A percentile compares a stretch with the other conserved stretches of the same genome.
Evolutionary conservation across 306 rosid species (phyloP).

Genomic region (Sicyos edulis): DNA sequence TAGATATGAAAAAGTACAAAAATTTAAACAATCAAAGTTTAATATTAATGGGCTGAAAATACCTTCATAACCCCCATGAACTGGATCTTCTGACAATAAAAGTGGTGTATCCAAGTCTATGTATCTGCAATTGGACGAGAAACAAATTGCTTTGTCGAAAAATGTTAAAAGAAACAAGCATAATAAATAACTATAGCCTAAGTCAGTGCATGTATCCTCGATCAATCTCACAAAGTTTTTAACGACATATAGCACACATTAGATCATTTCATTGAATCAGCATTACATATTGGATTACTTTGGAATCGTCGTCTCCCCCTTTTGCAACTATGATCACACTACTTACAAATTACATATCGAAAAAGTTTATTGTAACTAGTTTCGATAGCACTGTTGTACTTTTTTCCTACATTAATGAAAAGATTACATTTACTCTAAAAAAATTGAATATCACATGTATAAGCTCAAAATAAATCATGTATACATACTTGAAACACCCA

Average conservation of each 20-base stretch:
- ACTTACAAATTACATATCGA: too few species aligned
- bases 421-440: too few species aligned
- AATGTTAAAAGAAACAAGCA: not conserved
- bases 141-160: not conserved
- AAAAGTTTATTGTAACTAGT: too few species aligned
- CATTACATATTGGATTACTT: too few species aligned
- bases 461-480: not conserved
- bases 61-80: constrained; percentile 84
- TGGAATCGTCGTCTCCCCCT: too few species aligned
- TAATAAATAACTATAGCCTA: too few species aligned
- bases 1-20: not conserved
- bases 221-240: too few species aligned
- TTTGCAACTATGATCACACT: too few species aligned
- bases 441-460: not conserved
- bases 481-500: constrained; percentile 65
- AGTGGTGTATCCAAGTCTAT: constrained; percentile 80
- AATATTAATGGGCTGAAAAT: constrained; percentile 13
- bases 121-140: constrained; percentile 41
- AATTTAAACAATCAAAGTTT: not conserved
- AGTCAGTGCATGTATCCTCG: not conserved
- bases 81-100: constrained; percentile 72
- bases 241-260: too few species aligned
- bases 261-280: too few species aligned
- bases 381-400: too few species aligned
- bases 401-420: too few species aligned